Evolutionary conservation across 331 rosid species (phyloP), one percentile per base, ranked within the genome.

Genomic region (Malus hybrid): DNA sequence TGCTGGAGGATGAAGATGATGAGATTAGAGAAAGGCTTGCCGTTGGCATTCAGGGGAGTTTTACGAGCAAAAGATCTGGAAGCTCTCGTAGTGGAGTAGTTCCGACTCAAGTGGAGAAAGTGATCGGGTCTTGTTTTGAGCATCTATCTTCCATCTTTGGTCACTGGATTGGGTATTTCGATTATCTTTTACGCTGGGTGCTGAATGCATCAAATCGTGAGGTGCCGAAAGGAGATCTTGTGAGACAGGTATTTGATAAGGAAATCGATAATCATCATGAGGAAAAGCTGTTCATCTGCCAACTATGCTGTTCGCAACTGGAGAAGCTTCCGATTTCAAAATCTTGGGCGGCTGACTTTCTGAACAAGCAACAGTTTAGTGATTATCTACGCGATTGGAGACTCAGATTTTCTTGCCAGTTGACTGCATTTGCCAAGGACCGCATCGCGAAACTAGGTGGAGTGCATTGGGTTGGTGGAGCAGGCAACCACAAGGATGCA

Each of bases 181-280:
- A 85, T 80, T 85, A 66, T 70, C 95, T 94, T 60, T 85, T 83
- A 36, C 74, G 68, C 42, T 88, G 90, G 87, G 82, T 92, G 54
- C 80, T 91, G 48, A 80, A 79, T 39, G 81, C 89, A 19, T 88
- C 86, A 57, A 75, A 76, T 80, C 79, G 74, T 76, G 83, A 80
- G 42, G 78, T 85, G 11, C 76, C 88, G 2, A 70, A 77, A 78
- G 92, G 89, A 70, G 96, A 94, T 84, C 96, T 90, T 46, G 96
- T 94, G 75, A 87, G 96, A 73, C 94, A 83, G 68, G 96, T 94
- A 70, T 94, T 94, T 32, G 99, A 90, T 81, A 94, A 92, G 86
- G 99, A 94, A 79, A 92, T 94, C 36, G 99, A 94, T 83, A 94
- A 94, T 83, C 87, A 86, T 80, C 96, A 94, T 31, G 99, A 94